Base-by-base conservation (phyloP, 2,329 filamentous ascomycete genomes). In the Elsinoe batatas region DNA sequence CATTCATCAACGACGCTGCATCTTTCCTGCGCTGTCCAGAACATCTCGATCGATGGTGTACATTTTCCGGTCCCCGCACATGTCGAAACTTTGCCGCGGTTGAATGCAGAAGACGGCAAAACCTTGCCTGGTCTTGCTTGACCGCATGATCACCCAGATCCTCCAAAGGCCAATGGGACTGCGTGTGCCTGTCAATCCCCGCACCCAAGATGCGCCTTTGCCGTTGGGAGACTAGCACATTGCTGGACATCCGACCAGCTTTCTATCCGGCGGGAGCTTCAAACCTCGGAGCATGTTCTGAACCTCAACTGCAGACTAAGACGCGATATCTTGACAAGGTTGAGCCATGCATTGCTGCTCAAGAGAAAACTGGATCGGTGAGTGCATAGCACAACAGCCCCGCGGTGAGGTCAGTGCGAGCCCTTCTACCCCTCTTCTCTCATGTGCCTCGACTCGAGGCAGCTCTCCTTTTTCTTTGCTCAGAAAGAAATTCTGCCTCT, bases 171-270 rank as follows among this genome's bases (percentile, higher is more conserved):
- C 22, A 22, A 5, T 3, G 22, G 26, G 26, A 30, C 26, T 30
- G 47, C 47, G 20, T 51, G 33, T 51, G 47, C 47, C 47, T 51
- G 47, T 51, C 47, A 51, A 51, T 51, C 47, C 47, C 47, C 47
- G 47, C 47, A 51, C 47, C 26, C 47, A 51, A 51, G 33, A 20
- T 26, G 18, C 35, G 32, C 47, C 47, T 51, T 38, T 51, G 47
- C 47, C 47, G 47, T 33, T 35, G 18, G 20, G 44, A 49, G 44
- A 35, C 44, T 49, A 49, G 44, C 44, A 22, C 40, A 20, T 18
- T 49, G 30, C 13, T 17, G 26, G 30, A 15, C 13, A 11, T 12
- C 17, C 13, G 17, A 18, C 4, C 17, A 38, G 13, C 36, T n/a
- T 3, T 5, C 17, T 10, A 18, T 37, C 47, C 47, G 32, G 47